Base-by-base conservation (phyloP, 805 yeast species). In the Starmerella potacharoeniae region DNA sequence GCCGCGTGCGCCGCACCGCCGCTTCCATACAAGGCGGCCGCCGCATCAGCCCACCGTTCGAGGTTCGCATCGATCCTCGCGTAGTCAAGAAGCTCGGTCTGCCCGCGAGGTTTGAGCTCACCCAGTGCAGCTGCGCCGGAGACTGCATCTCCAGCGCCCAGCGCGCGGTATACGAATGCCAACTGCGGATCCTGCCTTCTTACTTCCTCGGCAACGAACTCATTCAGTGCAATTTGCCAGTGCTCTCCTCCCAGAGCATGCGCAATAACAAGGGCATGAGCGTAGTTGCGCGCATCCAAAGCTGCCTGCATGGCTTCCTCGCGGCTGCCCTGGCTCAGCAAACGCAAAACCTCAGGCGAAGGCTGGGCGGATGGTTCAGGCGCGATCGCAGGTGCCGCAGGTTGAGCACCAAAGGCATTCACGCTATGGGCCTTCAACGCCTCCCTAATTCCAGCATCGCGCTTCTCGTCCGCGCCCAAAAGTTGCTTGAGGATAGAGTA, bases 251-350 rank as follows among this genome's bases (percentile, higher is more conserved):
- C 84, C 31, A 80, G 70, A 16, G 86, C 67, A 57, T 82, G 77
- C 1, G 95, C 82, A 50, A 90, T 71, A 34, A 88, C 66, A 53
- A 91, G 69, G 0, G 96, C 84, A 67, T 89, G 73, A 0, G 91
- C 81, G 84, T 86, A 90, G 60, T 86, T 86, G 9, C 80, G 77
- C 52, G 79, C 77, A 1, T 76, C 72, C 17, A 89, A 66, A 1
- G 93, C 82, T 53, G 74, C 71, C 29, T 76, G 73, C 49, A 89
- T 68, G 0, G 96, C 96, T 5, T 74, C 77, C 13, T 77, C 79
- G 29, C 81, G 77, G 55, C 82, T 75, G 1, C 96, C 96, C 5
- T 71, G 68, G 60, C 80, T 82, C 41, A 81, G 70, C 44, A 73
- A 66, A 60, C 67, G 58, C 62, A 68, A 62, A 57, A 73, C 57